Evolutionary conservation across 2,329 filamentous ascomycete genomes (phyloP).

Genomic region (Nemania sp.): DNA sequence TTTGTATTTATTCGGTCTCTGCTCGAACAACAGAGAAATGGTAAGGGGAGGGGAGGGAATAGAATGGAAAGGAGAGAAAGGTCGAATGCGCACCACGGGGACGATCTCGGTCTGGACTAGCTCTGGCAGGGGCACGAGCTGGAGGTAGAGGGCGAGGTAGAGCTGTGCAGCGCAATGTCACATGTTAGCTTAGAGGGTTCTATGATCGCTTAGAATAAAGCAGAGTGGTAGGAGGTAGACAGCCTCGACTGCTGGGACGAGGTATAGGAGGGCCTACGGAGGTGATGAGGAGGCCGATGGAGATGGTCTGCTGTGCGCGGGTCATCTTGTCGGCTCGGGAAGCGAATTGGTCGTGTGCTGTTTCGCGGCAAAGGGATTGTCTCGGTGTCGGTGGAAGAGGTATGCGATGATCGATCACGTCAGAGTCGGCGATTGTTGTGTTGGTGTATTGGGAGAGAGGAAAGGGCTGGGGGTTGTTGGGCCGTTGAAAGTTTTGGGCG

Average conservation of each 20-base stretch:
- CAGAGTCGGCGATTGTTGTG: neutral
- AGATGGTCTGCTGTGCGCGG: conserved; percentile 90
- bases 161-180: conserved; percentile 61
- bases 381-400: neutral
- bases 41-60: too few species aligned
- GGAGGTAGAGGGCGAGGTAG: conserved; percentile 84
- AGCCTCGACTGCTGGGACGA: neutral
- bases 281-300: conserved; percentile 81
- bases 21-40: neutral
- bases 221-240: too few species aligned
- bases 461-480: conserved; percentile 20
- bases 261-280: conserved; percentile 64
- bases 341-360: neutral
- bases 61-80: neutral
- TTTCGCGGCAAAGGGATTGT: neutral
- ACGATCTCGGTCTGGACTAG: conserved; percentile 83
- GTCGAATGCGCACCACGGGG: conserved; percentile 71
- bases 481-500: conserved; percentile 4
- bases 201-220: neutral
- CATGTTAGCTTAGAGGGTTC: conserved; percentile 14
- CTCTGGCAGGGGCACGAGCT: conserved; percentile 78
- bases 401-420: neutral
- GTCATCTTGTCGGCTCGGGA: conserved; percentile 70
- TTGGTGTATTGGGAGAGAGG: conserved; percentile 25
- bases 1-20: too few species aligned